Evolutionary conservation across 345 rosid genomes (phyloP).

Genomic region (Durio zibethinus): DNA sequence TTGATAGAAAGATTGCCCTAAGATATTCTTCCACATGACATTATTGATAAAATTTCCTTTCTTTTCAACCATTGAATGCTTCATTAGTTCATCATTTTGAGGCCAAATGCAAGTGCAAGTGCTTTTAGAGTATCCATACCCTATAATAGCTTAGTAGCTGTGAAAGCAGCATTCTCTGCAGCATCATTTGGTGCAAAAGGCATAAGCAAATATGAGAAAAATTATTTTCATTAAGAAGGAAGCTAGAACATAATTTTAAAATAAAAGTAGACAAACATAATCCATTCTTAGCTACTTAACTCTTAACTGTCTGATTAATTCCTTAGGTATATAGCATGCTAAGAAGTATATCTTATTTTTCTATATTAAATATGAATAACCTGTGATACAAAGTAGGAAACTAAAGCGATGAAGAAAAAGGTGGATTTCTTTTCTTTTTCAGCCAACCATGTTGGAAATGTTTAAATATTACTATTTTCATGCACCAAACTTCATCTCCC

Average conservation of each 20-base stretch:
- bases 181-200: constrained; percentile 2
- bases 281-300: no score
- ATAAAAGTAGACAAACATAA: neutral
- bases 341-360: no score
- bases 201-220: neutral
- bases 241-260: constrained; percentile 1
- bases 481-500: no score
- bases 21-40: constrained; percentile 93
- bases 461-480: no score
- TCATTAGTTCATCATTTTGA: constrained; percentile 67
- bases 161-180: constrained; percentile 66
- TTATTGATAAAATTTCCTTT: constrained; percentile 75
- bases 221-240: neutral
- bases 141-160: constrained; percentile 77
- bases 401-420: no score
- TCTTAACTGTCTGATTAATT: no score
- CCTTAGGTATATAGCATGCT: no score
- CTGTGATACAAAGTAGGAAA: no score
- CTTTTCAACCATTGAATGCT: constrained; percentile 57
- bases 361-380: no score
- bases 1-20: constrained; percentile 83
- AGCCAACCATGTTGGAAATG: no score
- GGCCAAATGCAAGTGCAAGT: constrained; percentile 82
- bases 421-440: no score
- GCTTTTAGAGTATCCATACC: constrained; percentile 90